A percentile compares a stretch with the other conserved stretches of the same genome.
These are phyloP conservation scores for Xylaria sp. DNA, from an alignment of 2,329 filamentous ascomycete genomes.

Conservation along the genomic window DNA sequence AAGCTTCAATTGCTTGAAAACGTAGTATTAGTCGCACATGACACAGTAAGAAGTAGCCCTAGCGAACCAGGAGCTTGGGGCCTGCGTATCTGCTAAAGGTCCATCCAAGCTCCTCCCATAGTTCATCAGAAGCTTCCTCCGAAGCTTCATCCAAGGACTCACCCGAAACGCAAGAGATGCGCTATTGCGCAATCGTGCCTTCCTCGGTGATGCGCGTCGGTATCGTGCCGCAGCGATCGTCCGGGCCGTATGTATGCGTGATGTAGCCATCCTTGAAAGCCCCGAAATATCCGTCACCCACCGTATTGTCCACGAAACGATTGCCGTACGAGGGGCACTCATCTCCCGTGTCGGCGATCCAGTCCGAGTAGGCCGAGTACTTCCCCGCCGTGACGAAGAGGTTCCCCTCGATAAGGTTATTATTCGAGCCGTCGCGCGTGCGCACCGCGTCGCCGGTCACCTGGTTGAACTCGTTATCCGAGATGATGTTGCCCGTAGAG, in stretches of 20 bases:
- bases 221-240: conserved; percentile 17
- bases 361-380: conserved; percentile 30
- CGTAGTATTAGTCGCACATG: no score
- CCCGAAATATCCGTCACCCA: conserved; percentile 26
- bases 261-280: conserved; percentile 20
- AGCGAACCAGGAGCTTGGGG: no score
- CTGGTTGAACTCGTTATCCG: conserved; percentile 26
- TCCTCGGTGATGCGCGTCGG: conserved; percentile 22
- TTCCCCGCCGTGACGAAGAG: conserved; percentile 23
- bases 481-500: conserved; percentile 13
- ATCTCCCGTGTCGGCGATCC: conserved; percentile 20
- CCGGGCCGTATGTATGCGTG: conserved; percentile 25
- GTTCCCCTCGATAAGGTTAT: conserved; percentile 25
- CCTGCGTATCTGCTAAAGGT: no score
- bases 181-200: conserved; percentile 14
- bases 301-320: conserved; percentile 20
- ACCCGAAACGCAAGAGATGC: no score
- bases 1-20: no score
- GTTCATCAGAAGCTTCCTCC: no score
- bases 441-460: conserved; percentile 28
- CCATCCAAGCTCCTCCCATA: no score
- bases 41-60: no score
- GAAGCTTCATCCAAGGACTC: no score
- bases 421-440: conserved; percentile 24
- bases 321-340: conserved; percentile 25